Conservation (phyloP, 2,329 filamentous ascomycete genomes). For the Talaromyces marneffei region DNA sequence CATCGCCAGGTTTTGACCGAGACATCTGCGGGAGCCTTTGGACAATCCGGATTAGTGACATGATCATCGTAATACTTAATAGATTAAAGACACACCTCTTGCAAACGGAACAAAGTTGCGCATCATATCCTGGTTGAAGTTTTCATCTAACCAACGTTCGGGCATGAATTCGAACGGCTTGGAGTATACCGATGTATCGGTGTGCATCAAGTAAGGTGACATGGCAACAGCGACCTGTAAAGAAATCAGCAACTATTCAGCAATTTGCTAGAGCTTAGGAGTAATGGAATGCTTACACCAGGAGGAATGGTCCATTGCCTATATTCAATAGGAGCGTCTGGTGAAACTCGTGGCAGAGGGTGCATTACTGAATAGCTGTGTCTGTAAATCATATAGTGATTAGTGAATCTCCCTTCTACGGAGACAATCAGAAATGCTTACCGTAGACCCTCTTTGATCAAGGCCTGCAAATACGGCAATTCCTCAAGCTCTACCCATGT, state of each 20-base stretch:
- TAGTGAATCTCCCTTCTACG: not conserved
- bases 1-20: constrained; percentile 35
- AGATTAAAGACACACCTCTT: constrained; percentile 23
- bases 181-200: constrained; percentile 25
- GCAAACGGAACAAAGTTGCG: constrained; percentile 30
- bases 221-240: constrained; percentile 24
- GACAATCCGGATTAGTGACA: not conserved
- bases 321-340: constrained; percentile 19
- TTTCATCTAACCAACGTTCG: constrained; percentile 26
- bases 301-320: constrained; percentile 21
- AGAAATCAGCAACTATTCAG: not conserved
- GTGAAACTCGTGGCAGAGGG: constrained; percentile 24
- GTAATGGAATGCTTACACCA: constrained; percentile 5
- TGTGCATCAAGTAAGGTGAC: constrained; percentile 24
- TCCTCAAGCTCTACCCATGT: constrained; percentile 23
- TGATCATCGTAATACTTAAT: not conserved
- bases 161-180: constrained; percentile 22
- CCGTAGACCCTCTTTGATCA: constrained; percentile 26
- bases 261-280: not conserved
- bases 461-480: constrained; percentile 25
- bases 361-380: constrained; percentile 33
- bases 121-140: constrained; percentile 25
- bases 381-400: constrained; percentile 23
- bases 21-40: constrained; percentile 36
- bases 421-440: not conserved